phyloP scores from a whole-genome alignment of 2,329 filamentous ascomycete species.

The Alternaria conjuncta region DNA sequence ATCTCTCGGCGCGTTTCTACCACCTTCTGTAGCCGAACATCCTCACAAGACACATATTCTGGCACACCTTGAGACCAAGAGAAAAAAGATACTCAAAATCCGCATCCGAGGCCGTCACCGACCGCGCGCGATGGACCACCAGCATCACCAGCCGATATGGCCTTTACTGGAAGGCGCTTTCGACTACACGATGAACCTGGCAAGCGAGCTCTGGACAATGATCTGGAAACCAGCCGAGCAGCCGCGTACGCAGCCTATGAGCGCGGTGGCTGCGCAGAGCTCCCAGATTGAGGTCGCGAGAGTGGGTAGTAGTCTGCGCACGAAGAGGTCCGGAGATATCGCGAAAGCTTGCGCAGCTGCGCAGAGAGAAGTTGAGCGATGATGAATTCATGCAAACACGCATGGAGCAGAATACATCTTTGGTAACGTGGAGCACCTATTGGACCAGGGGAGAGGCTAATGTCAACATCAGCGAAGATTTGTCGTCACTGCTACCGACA shows the following conservation, averaged over 20 bases:
- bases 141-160: slow-evolving; percentile 25
- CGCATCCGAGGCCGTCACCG: neutral
- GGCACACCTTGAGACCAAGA: neutral
- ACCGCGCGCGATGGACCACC: slow-evolving; percentile 19
- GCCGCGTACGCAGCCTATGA: neutral
- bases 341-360: neutral
- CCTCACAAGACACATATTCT: neutral
- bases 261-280: neutral
- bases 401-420: neutral
- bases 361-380: neutral
- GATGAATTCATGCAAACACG: neutral
- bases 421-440: neutral
- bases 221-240: slow-evolving; percentile 9
- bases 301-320: neutral
- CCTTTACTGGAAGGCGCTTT: slow-evolving; percentile 23
- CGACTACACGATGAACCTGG: slow-evolving; percentile 21
- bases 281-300: neutral
- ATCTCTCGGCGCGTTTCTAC: slow-evolving; percentile 11
- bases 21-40: neutral
- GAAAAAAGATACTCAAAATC: neutral
- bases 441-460: neutral
- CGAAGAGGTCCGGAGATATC: neutral
- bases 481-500: no score
- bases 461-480: neutral
- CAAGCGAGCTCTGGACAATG: slow-evolving; percentile 21